Base-by-base conservation (phyloP, 257 asterid genomes). In the Capsicum rhomboideum region DNA sequence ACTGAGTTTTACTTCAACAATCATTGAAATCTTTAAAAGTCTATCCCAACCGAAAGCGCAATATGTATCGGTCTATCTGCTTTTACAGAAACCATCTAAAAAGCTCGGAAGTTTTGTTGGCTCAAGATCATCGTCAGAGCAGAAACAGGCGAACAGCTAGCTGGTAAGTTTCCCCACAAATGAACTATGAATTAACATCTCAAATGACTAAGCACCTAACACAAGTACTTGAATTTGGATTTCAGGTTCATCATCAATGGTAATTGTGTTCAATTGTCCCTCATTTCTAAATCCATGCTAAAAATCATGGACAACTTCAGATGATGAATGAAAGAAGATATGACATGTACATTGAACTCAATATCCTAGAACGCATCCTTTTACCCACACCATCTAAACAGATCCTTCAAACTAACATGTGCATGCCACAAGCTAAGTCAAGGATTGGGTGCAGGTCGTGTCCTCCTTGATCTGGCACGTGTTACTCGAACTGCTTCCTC, bases 401-500 rank as follows among this genome's bases (percentile, higher is more conserved):
- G 40, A 34, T 34, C 40, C 40, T 34, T 34, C 40, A 34, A 34
- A 34, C 40, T 34, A 34, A 34, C 40, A 34, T 34, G 40, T 34
- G 40, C 4, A 34, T 34, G 40, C 40, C 40, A 34, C 6, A 34
- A 34, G 40, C 40, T 34, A 52, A 79, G 77, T 81, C 77, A 74
- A 55, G 52, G 53, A 68, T 66, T 68, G 61, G 80, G n/a, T 42
- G 86, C 86, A 61, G 79, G 23, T 11, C 63, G 42, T 18, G 21
- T 79, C 82, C 55, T 84, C 84, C 84, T 84, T 11, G 83, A 79
- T 68, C 84, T 84, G 52, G 61, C 84, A 78, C 86, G 80, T 61
- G 86, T 84, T 21, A 84, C 80, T 14, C 81, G 84, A 53, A 52
- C 79, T n/a, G 61, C 53, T 21, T 64, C 84, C 49, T 53, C 84